phyloP scores from a whole-genome alignment of 148 eudicot species.

The Suaeda aralocaspica region DNA sequence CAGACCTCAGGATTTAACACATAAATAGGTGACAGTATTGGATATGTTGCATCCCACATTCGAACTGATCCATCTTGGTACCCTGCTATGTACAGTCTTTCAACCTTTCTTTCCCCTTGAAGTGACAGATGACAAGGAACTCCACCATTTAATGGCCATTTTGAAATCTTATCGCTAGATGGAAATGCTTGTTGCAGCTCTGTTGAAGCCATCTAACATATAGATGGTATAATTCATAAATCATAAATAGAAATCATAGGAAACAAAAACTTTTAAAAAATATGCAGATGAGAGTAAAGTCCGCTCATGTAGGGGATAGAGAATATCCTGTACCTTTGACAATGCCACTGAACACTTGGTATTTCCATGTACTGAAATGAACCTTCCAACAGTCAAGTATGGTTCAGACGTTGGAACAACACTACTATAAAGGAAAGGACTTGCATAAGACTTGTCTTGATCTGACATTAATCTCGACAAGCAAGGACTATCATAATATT shows the following conservation, averaged over 20 bases:
- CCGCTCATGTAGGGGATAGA: not conserved
- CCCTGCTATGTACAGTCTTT: conserved; percentile 81
- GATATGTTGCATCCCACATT: conserved; percentile 86
- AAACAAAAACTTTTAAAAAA: conserved; percentile 5
- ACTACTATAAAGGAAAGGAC: conserved; percentile 50
- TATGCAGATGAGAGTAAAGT: not conserved
- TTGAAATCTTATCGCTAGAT: conserved; percentile 28
- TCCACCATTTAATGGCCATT: conserved; percentile 91
- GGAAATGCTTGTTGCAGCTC: conserved; percentile 30
- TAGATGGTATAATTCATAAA: conserved; percentile 1
- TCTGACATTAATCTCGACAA: conserved; percentile 50
- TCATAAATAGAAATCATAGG: conserved; percentile 6
- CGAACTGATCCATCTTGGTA: conserved; percentile 84
- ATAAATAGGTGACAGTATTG: conserved; percentile 54
- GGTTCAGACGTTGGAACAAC: conserved; percentile 76
- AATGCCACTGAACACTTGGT: conserved; percentile 30
- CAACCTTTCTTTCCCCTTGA: conserved; percentile 39
- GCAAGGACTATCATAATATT: conserved; percentile 61
- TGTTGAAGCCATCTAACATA: conserved; percentile 46
- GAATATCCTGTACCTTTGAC: conserved; percentile 47
- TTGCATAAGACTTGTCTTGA: conserved; percentile 44
- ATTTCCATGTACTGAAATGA: conserved; percentile 36
- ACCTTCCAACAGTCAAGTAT: conserved; percentile 58
- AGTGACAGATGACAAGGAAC: conserved; percentile 54
- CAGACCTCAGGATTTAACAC: conserved; percentile 60